These are phyloP conservation scores for Emericellopsis atlantica DNA, from an alignment of 2,329 filamentous ascomycete species.

Conservation along the genomic window DNA sequence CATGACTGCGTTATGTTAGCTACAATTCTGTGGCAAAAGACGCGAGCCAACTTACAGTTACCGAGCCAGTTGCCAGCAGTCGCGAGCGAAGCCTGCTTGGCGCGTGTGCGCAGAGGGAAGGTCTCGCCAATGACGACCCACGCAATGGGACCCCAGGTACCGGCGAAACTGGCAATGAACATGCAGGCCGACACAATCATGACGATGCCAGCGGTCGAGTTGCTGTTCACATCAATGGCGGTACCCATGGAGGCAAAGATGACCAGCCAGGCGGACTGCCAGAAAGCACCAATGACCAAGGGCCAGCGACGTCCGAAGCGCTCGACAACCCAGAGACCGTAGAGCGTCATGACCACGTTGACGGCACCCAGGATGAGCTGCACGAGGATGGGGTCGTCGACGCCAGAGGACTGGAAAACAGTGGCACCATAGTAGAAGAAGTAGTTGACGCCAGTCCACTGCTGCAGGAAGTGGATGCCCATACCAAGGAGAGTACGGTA, in stretches of 20 bases:
- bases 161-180: slow-evolving; percentile 61
- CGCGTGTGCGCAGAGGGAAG: slow-evolving; percentile 44
- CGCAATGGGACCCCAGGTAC: slow-evolving; percentile 57
- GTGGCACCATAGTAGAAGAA: slow-evolving; percentile 56
- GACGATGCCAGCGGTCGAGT: slow-evolving; percentile 41
- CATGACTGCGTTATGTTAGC: slow-evolving; percentile 27
- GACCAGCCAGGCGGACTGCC: slow-evolving; percentile 54
- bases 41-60: slow-evolving; percentile 30
- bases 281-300: slow-evolving; percentile 51
- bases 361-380: slow-evolving; percentile 57
- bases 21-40: not conserved
- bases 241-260: slow-evolving; percentile 50
- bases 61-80: slow-evolving; percentile 45
- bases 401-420: slow-evolving; percentile 54
- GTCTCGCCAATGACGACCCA: slow-evolving; percentile 59
- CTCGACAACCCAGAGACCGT: slow-evolving; percentile 57
- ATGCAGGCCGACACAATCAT: slow-evolving; percentile 64
- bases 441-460: slow-evolving; percentile 50
- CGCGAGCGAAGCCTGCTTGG: slow-evolving; percentile 40
- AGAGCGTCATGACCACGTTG: slow-evolving; percentile 56
- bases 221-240: slow-evolving; percentile 25
- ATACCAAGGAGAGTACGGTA: slow-evolving; percentile 53
- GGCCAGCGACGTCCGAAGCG: slow-evolving; percentile 53
- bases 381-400: slow-evolving; percentile 52
- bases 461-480: slow-evolving; percentile 52